Conservation (phyloP, 768 basidiomycete genomes). For the Termitomyces titanicus region DNA sequence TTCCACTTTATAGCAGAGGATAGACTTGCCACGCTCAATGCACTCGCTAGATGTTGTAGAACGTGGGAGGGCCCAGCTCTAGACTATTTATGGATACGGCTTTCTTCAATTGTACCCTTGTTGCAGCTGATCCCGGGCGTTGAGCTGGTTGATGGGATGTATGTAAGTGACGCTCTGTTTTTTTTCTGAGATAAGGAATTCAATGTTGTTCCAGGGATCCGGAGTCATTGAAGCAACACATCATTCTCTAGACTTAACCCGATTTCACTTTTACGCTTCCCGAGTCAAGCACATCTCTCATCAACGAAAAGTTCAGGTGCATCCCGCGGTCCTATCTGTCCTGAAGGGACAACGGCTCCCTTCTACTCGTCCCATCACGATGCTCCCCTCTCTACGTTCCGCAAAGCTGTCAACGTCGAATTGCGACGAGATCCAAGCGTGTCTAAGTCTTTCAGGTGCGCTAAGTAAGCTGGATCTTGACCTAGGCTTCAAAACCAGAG, state of each 20-base stretch:
- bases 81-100: constrained; percentile 40
- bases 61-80: constrained; percentile 48
- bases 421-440: constrained; percentile 19
- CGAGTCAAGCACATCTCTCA: constrained; percentile 35
- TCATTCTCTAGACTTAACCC: constrained; percentile 16
- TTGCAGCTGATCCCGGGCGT: constrained; percentile 34
- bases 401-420: constrained; percentile 26
- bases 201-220: neutral
- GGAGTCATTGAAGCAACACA: neutral
- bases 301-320: constrained; percentile 21
- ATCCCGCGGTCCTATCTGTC: constrained; percentile 20
- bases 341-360: constrained; percentile 11
- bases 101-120: constrained; percentile 38
- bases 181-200: neutral
- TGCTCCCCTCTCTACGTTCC: constrained; percentile 26
- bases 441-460: constrained; percentile 30
- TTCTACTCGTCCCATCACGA: neutral
- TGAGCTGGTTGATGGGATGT: constrained; percentile 22
- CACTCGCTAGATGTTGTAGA: constrained; percentile 37
- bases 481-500: constrained; percentile 31
- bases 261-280: constrained; percentile 30
- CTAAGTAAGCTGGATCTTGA: constrained; percentile 36
- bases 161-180: constrained; percentile 24
- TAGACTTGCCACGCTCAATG: constrained; percentile 26
- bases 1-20: constrained; percentile 29